Evolutionary conservation across 257 asterid genomes (phyloP).

Genomic region (Lantana camara): DNA sequence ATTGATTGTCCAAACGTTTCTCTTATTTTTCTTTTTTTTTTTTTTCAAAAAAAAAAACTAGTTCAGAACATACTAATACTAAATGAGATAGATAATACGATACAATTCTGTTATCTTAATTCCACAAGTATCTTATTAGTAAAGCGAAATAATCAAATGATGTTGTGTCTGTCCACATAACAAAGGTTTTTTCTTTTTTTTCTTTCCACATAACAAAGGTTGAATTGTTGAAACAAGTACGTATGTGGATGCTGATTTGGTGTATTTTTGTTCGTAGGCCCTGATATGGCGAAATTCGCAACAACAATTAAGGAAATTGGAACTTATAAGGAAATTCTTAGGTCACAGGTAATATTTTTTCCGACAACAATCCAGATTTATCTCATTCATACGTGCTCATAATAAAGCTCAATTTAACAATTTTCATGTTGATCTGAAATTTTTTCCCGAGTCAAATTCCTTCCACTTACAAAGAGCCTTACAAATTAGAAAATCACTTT

Average conservation of each 20-base stretch:
- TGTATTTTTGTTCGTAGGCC: constrained; percentile 55
- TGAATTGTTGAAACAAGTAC: not conserved
- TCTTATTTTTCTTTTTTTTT: not conserved
- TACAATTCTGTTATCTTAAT: constrained; percentile 7
- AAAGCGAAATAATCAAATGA: not conserved
- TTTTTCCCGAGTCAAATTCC: too few relatives aligned
- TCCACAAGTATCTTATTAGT: not conserved
- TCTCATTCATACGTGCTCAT: too few relatives aligned
- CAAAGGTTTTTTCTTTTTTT: too few relatives aligned
- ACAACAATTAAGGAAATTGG: constrained; percentile 87
- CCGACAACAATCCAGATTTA: too few relatives aligned
- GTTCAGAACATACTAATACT: not conserved
- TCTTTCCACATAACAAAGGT: too few relatives aligned
- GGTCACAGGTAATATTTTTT: constrained; percentile 64
- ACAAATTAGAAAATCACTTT: too few relatives aligned
- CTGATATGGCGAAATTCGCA: constrained; percentile 91
- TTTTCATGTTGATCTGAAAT: too few relatives aligned
- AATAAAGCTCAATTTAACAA: too few relatives aligned
- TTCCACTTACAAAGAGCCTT: too few relatives aligned
- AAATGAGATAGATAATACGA: not conserved
- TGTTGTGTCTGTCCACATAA: not conserved
- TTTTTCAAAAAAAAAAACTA: too few relatives aligned
- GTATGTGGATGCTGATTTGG: constrained; percentile 31
- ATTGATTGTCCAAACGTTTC: constrained; percentile 4
- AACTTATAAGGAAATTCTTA: constrained; percentile 92